Evolutionary conservation across 352 stramenopile genomes (phyloP).

Genomic region (Globisporangium middletonii): DNA sequence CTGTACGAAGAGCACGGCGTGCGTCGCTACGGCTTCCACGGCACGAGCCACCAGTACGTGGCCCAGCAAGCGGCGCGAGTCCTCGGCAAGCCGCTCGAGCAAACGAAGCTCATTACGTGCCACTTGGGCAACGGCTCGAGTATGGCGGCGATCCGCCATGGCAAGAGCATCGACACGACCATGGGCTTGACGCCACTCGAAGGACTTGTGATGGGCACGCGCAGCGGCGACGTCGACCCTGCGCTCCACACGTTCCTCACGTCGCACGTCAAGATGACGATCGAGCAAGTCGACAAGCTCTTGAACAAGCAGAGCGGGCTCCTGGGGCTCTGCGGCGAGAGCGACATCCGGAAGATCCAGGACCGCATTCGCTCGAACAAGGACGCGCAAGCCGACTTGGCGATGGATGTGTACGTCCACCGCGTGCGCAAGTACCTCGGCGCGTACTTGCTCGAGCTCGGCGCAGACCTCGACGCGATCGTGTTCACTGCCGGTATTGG

Average conservation of each 20-base stretch:
- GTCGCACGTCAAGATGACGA: slow-evolving; percentile 60
- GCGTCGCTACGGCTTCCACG: slow-evolving; percentile 89
- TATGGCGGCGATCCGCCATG: slow-evolving; percentile 71
- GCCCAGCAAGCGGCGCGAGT: slow-evolving; percentile 55
- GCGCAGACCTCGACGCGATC: slow-evolving; percentile 67
- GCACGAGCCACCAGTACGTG: slow-evolving; percentile 86
- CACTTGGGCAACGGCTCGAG: slow-evolving; percentile 87
- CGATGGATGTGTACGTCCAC: slow-evolving; percentile 82
- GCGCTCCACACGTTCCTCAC: slow-evolving; percentile 74
- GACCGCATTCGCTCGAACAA: slow-evolving; percentile 39
- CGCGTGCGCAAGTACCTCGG: slow-evolving; percentile 87
- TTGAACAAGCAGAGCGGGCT: slow-evolving; percentile 90
- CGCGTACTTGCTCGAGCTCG: slow-evolving; percentile 69
- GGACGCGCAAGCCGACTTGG: slow-evolving; percentile 56
- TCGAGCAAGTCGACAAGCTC: slow-evolving; percentile 75
- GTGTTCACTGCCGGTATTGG: slow-evolving; percentile 89
- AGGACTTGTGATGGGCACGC: slow-evolving; percentile 87
- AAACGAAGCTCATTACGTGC: slow-evolving; percentile 78
- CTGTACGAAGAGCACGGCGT: slow-evolving; percentile 80
- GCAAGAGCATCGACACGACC: slow-evolving; percentile 81
- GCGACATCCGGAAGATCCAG: slow-evolving; percentile 80
- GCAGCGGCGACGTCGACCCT: slow-evolving; percentile 81
- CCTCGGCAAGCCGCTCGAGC: slow-evolving; percentile 45
- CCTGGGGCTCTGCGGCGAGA: slow-evolving; percentile 72
- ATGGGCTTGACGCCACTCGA: slow-evolving; percentile 89